Conservation (phyloP, 768 basidiomycete species). For the Amanita subjunquillea region DNA sequence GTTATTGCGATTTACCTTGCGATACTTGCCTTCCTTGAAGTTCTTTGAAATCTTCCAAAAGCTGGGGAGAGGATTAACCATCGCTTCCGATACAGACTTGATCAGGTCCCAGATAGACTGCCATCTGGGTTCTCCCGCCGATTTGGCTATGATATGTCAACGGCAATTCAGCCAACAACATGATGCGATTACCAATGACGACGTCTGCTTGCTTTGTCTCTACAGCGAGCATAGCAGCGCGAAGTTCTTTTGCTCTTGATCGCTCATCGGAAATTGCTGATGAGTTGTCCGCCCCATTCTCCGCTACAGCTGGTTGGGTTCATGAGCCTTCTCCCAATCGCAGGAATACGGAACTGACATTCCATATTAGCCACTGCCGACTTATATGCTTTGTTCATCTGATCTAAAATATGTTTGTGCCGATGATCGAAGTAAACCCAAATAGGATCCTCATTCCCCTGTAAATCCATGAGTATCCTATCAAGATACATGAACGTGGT, state of each 20-base stretch:
- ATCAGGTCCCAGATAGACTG: slow-evolving; percentile 67
- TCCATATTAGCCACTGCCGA: slow-evolving; percentile 43
- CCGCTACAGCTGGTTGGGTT: slow-evolving; percentile 31
- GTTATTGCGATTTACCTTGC: slow-evolving; percentile 45
- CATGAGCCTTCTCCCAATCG: background rate
- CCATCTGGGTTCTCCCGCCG: slow-evolving; percentile 74
- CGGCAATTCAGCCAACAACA: background rate
- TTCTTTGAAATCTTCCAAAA: slow-evolving; percentile 91
- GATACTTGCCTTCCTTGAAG: slow-evolving; percentile 90
- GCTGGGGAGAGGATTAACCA: slow-evolving; percentile 77
- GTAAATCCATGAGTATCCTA: slow-evolving; percentile 85
- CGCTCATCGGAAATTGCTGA: slow-evolving; percentile 24
- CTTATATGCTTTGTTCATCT: slow-evolving; percentile 56
- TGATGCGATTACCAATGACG: slow-evolving; percentile 38
- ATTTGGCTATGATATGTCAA: slow-evolving; percentile 38
- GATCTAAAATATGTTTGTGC: slow-evolving; percentile 74
- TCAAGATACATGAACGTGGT: background rate
- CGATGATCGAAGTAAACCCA: slow-evolving; percentile 97
- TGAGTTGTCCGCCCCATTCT: slow-evolving; percentile 26
- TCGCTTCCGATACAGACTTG: slow-evolving; percentile 78
- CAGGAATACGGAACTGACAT: slow-evolving; percentile 22
- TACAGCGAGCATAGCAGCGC: slow-evolving; percentile 44
- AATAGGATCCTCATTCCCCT: slow-evolving; percentile 78
- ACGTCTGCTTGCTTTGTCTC: slow-evolving; percentile 56
- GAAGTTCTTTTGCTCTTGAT: slow-evolving; percentile 49